Base-by-base conservation (phyloP, 2,329 filamentous ascomycete species). In the Fusarium denticulatum region DNA sequence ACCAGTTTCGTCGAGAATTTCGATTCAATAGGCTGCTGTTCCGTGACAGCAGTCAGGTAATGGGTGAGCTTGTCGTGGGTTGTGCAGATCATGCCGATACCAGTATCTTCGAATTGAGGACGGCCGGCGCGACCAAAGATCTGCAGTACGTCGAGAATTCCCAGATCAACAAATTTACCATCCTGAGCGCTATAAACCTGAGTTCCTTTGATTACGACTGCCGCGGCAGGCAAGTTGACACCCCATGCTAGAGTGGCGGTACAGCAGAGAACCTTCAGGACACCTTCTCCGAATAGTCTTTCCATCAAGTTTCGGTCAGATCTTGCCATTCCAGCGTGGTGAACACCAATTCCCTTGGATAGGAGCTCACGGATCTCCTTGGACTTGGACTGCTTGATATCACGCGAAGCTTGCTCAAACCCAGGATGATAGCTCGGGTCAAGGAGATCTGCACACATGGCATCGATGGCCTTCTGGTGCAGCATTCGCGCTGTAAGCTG, bases 81-180 rank as follows among this genome's bases (percentile, higher is more conserved):
- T 0, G 97, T 99, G 78, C 95, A 97, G 74, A 99, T 99, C 87
- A 98, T 98, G 72, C 97, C 97, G 76, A 98, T 97, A 86, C 96
- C 96, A 40, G 93, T 96, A 79, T 98, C 96, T 80, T 98, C 95
- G 76, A 98, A 99, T 80, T 99, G 96, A 45, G 97, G 96, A 81
- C 96, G 93, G 86, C 96, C 96, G 67, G 96, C 97, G 88, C 96
- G 95, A 86, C 96, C 96, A 79, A 99, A 99, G 67, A 99, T 99
- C 81, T 99, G 96, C 62, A 99, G 86, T 22, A 99, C 96, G 81
- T 99, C 96, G 5, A 99, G 88, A 74, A 99, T 99, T 7, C 96
- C 96, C 10, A 99, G 88, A 79, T 99, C 96, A 26, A 98, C 93
- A 76, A 98, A 98, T 82, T 97, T 97, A 82, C 96, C 96, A 59